phyloP scores from a whole-genome alignment of 352 stramenopile genomes.

The Pythium brachiatum region DNA sequence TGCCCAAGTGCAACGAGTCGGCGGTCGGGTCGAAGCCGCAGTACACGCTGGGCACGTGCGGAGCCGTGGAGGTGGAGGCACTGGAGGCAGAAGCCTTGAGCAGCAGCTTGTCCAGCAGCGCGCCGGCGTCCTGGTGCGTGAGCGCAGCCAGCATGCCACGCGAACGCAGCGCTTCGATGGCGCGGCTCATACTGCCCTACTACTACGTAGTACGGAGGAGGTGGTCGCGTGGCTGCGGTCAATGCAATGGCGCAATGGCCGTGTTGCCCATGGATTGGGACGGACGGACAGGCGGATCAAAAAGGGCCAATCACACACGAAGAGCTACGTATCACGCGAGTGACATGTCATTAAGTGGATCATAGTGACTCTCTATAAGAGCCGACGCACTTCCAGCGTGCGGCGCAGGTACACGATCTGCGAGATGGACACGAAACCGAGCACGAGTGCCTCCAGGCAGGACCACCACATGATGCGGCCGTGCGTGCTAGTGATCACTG shows the following conservation, averaged over 20 bases:
- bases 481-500: conserved; percentile 85
- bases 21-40: conserved; percentile 93
- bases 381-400: conserved; percentile 80
- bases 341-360: conserved; percentile 17
- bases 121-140: conserved; percentile 61
- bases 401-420: conserved; percentile 84
- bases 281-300: no score
- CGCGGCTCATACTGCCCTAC: conserved; percentile 83
- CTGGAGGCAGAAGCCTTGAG: not conserved
- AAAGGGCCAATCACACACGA: not conserved
- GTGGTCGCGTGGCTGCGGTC: no score
- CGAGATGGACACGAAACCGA: conserved; percentile 65
- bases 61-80: no score
- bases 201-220: no score
- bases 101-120: conserved; percentile 53
- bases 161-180: conserved; percentile 51
- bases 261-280: conserved; percentile 9
- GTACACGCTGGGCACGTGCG: conserved; percentile 55
- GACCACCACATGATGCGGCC: conserved; percentile 83
- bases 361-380: conserved; percentile 47
- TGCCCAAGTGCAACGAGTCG: conserved; percentile 89
- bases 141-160: conserved; percentile 75
- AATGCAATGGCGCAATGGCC: not conserved
- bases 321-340: conserved; percentile 8
- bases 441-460: conserved; percentile 69